A percentile compares a stretch with the other conserved stretches of the same genome.
These are phyloP conservation scores for Dissophora ornata DNA, from an alignment of 192 early-diverging fungal species.

Conservation along the genomic window DNA sequence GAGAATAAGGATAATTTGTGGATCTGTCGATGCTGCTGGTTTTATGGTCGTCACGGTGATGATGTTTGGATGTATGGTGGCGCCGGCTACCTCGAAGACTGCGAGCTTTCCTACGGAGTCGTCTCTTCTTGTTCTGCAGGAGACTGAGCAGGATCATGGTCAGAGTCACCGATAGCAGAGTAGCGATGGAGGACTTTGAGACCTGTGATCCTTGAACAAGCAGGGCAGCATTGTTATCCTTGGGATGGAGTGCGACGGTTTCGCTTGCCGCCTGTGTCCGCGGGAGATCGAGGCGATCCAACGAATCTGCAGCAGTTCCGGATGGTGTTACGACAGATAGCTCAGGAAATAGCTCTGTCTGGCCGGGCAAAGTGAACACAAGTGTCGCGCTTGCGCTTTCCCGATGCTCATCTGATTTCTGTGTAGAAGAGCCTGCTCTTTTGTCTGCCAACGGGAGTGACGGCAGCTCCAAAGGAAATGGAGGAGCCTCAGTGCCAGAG, in stretches of 20 bases:
- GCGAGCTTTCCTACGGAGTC: slow-evolving; percentile 9
- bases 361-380: slow-evolving; percentile 9
- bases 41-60: slow-evolving; percentile 22
- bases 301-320: neutral
- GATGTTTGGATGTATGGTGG: slow-evolving; percentile 6
- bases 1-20: slow-evolving; percentile 14
- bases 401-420: slow-evolving; percentile 23
- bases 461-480: neutral
- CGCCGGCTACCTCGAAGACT: slow-evolving; percentile 14
- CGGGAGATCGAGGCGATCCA: too few species aligned
- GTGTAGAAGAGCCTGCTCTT: slow-evolving; percentile 21
- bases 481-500: slow-evolving; percentile 4
- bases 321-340: too few species aligned
- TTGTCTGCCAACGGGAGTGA: slow-evolving; percentile 4
- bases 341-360: neutral
- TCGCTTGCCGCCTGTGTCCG: too few species aligned
- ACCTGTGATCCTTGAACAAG: slow-evolving; percentile 10
- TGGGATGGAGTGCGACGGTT: too few species aligned
- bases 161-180: slow-evolving; percentile 42
- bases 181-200: slow-evolving; percentile 35
- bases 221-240: too few species aligned
- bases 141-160: slow-evolving; percentile 49
- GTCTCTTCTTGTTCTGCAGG: slow-evolving; percentile 39
- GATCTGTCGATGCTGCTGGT: slow-evolving; percentile 12
- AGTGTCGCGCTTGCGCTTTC: neutral